These are phyloP conservation scores for Coemansia sp. DNA, from an alignment of 192 early-diverging fungal species.

Conservation along the genomic window DNA sequence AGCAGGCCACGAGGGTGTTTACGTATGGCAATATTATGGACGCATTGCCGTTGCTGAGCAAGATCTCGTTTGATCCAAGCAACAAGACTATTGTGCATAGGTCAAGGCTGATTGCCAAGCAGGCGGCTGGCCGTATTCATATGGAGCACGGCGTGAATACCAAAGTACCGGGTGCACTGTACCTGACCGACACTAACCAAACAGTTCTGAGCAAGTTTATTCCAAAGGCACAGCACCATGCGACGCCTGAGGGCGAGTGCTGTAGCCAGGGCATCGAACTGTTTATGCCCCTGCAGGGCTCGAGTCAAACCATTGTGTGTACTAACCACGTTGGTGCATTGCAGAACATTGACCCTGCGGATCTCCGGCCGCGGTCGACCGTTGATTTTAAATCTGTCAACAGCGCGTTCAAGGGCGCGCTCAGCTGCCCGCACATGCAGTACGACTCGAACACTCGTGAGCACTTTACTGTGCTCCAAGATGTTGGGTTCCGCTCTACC, in stretches of 20 bases:
- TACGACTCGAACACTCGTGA: conserved; percentile 70
- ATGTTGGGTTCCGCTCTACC: conserved; percentile 67
- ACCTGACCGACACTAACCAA: conserved; percentile 68
- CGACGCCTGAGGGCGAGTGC: conserved; percentile 65
- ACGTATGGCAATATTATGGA: conserved; percentile 74
- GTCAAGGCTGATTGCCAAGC: conserved; percentile 63
- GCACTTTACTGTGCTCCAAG: conserved; percentile 73
- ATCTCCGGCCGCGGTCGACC: conserved; percentile 61
- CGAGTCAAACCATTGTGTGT: conserved; percentile 63
- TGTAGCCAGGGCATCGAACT: conserved; percentile 63
- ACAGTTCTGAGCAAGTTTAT: conserved; percentile 66
- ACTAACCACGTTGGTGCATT: conserved; percentile 70
- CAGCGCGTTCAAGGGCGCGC: conserved; percentile 61
- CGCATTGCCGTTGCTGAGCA: conserved; percentile 68
- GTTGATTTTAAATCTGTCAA: conserved; percentile 66
- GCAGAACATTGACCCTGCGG: conserved; percentile 67
- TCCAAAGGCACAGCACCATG: conserved; percentile 55
- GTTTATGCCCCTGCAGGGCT: conserved; percentile 60
- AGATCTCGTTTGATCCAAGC: conserved; percentile 64
- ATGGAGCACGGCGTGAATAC: conserved; percentile 70
- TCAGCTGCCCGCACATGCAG: conserved; percentile 68
- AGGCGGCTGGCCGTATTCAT: conserved; percentile 62
- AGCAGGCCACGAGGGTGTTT: conserved; percentile 68
- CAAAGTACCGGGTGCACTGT: conserved; percentile 65
- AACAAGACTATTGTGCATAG: conserved; percentile 60